Base-by-base conservation (phyloP, 352 stramenopile genomes). In the Phytopythium kandeliae region DNA sequence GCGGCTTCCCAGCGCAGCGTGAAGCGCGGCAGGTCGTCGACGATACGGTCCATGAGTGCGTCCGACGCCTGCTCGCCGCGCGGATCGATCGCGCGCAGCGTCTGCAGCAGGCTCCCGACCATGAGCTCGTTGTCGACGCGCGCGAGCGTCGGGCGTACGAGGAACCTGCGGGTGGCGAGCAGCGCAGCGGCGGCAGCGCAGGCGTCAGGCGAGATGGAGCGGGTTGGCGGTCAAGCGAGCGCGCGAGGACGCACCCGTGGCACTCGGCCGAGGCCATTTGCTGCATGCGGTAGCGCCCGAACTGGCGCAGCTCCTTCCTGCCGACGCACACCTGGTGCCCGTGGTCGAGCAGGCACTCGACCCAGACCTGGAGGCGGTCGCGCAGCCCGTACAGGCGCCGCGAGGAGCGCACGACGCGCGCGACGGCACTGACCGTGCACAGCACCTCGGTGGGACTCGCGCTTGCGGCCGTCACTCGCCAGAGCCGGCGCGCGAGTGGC, bases 1-100 rank as follows among this genome's bases (percentile, higher is more conserved):
- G 65, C 56, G 55, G 74, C 66, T 65, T 79, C 69, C 53, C 67
- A 79, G 26, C 72, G 69, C 33, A 77, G 37, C 10, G 69, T 77
- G 35, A 70, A 58, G 26, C 49, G 55, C 11, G 69, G 69, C 37
- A 79, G 62, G 48, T 79, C 63, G 26, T 69, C 44, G 19, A 77
- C 51, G 48, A 79, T 47, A 12, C 59, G 58, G 15, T 63, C 38
- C 48, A 74, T 62, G 1, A 77, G 45, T 36, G 54, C 48, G n/a
- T 38, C 31, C 4, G 61, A 36, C 11, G 65, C 56, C 7, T 28
- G 31, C 16, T 57, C 63, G 33, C 59, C 53, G 19, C 54, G 42
- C 2, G 60, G 55, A 38, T 71, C 66, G 15, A 76, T 50, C 15
- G 66, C 67, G 19, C 61, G 62, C 2, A 79, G 58, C 25, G 60